These are phyloP conservation scores for Stachybotrys chlorohalonatus DNA, from an alignment of 2,329 filamentous ascomycete species.

Conservation along the genomic window DNA sequence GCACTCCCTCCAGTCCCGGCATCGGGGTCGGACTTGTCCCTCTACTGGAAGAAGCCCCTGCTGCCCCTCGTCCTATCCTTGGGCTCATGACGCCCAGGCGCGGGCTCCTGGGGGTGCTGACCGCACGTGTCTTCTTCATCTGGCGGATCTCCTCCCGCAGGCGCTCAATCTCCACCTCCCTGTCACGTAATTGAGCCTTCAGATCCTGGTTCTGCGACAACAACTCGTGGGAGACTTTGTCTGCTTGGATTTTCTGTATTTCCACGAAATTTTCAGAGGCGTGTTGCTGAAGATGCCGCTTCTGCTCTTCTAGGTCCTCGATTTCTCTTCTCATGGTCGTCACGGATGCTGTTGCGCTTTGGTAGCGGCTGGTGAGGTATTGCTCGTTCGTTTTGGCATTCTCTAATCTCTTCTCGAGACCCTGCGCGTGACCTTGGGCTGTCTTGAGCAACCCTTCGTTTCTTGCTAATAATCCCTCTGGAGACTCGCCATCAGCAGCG, in stretches of 20 bases:
- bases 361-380: constrained; percentile 50
- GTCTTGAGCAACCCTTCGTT: constrained; percentile 19
- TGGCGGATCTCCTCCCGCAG: constrained; percentile 38
- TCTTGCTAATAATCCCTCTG: neutral
- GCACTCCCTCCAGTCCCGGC: constrained; percentile 19
- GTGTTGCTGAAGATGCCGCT: constrained; percentile 29
- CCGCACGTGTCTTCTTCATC: constrained; percentile 44
- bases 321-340: constrained; percentile 37
- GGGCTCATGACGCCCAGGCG: constrained; percentile 45
- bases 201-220: constrained; percentile 31
- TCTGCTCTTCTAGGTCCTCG: constrained; percentile 29
- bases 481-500: constrained; percentile 15
- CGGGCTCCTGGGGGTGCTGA: constrained; percentile 50
- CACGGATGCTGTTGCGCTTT: constrained; percentile 42
- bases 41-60: constrained; percentile 32
- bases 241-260: constrained; percentile 37
- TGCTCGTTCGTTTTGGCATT: constrained; percentile 40
- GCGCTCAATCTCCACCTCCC: constrained; percentile 40
- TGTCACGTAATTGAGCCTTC: constrained; percentile 33
- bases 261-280: constrained; percentile 34
- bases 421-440: constrained; percentile 24
- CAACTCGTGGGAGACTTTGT: constrained; percentile 23
- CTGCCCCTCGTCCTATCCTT: constrained; percentile 17
- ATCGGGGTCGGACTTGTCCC: constrained; percentile 39
- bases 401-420: constrained; percentile 30